Base-by-base conservation (phyloP, 2,329 filamentous ascomycete species). In the Blastomyces percursus region DNA sequence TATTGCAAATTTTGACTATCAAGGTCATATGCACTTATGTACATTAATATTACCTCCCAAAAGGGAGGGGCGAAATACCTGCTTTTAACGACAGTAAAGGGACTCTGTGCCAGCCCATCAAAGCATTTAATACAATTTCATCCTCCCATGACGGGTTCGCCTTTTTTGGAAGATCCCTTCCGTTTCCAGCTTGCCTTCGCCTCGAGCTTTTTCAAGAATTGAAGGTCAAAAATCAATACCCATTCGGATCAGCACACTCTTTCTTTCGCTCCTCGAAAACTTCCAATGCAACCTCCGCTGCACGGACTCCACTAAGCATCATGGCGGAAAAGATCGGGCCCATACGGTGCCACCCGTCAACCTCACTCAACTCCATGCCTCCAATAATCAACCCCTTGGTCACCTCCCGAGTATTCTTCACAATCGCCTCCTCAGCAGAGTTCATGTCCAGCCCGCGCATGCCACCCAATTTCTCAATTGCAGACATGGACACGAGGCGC, bases 391-490 rank as follows among this genome's bases (percentile, higher is more conserved):
- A 80, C 35, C 92, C 91, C 6, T 90, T 90, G 16, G 91, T 86
- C 64, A 96, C 83, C 80, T 96, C 91, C 65, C 91, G 86, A 7
- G 91, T 96, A 68, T 88, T 82, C 82, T 94, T 96, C 74, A 96
- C 91, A 69, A 96, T 96, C 57, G 91, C 91, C 70, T 96, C 91
- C 76, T 96, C 91, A 54, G 91, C 91, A 1, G 82, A 80, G 77
- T 91, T 90, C 91, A 96, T 96, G 76, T 96, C 91, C 21, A 96
- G 81, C 9, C 91, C 92, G 63, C 91, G 86, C 91, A 96, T 96
- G 67, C 91, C 91, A 63, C 90, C 91, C 1, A 96, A 84, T 77
- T 89, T 86, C 74, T 91, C 86, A 64, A 96, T 82, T 68, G 85
- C 84, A 75, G 88, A 83, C 91, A 96, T 96, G 75, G 86, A 89